Percentiles rank a stretch among this genome's conserved stretches.
These are phyloP conservation scores for Solanum pimpinellifolium DNA, from an alignment of 257 asterid genomes.

Conservation along the genomic window DNA sequence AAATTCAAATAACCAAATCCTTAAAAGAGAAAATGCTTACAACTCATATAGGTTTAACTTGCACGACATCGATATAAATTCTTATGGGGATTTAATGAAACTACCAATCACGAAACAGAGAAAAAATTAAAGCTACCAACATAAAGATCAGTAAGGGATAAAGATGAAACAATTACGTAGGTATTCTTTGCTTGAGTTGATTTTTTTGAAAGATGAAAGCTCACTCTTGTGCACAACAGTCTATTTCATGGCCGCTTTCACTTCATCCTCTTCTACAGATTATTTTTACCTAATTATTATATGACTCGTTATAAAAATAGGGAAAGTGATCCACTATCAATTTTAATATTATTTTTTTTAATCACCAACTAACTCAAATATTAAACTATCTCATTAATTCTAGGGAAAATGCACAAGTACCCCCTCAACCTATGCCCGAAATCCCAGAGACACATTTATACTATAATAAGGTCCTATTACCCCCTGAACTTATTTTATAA, in stretches of 20 bases:
- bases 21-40: constrained; percentile 7
- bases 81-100: not conserved
- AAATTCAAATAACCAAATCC: not conserved
- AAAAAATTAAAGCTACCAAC: constrained; percentile 5
- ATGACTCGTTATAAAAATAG: too few relatives aligned
- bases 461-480: too few relatives aligned
- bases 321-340: too few relatives aligned
- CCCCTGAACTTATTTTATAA: too few relatives aligned
- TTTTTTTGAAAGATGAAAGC: not conserved
- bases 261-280: too few relatives aligned
- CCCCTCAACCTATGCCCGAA: too few relatives aligned
- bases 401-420: too few relatives aligned
- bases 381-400: too few relatives aligned
- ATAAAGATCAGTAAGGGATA: not conserved
- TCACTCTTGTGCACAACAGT: not conserved
- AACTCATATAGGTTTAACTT: constrained; percentile 5
- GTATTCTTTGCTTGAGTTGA: not conserved
- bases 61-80: not conserved
- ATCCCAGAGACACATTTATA: too few relatives aligned
- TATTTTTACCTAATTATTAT: too few relatives aligned
- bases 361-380: too few relatives aligned
- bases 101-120: not conserved
- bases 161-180: not conserved
- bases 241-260: not conserved
- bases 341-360: too few relatives aligned